A percentile compares a stretch with the other conserved stretches of the same genome.
Conservation (phyloP, 139 green algal genomes). For the Chlamydomonas asymmetrica region DNA sequence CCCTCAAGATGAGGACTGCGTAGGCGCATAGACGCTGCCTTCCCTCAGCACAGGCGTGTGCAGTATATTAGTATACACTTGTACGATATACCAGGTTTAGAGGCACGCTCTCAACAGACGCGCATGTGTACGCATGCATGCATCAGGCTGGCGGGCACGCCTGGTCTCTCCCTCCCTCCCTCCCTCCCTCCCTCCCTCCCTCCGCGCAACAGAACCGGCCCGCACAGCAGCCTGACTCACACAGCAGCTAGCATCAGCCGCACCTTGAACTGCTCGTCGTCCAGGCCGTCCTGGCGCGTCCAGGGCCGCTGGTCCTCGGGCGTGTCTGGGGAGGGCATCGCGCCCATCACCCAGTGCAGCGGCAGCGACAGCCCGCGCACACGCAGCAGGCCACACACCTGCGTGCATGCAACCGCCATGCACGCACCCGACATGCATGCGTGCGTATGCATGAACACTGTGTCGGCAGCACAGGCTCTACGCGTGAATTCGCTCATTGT, state of each 20-base stretch:
- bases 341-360: constrained; percentile 66
- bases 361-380: constrained; percentile 60
- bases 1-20: too few species aligned
- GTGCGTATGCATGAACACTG: not conserved
- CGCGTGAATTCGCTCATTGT: not conserved
- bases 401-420: not conserved
- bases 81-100: not conserved
- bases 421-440: not conserved
- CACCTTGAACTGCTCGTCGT: constrained; percentile 72
- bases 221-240: not conserved
- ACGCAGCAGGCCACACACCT: constrained; percentile 20
- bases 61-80: too few species aligned
- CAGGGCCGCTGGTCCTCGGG: constrained; percentile 66
- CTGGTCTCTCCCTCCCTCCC: not conserved
- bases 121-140: not conserved
- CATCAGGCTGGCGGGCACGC: not conserved
- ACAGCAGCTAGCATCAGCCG: not conserved
- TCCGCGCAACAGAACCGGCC: not conserved
- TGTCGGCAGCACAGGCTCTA: not conserved
- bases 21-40: not conserved
- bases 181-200: not conserved
- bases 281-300: constrained; percentile 62
- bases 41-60: too few species aligned
- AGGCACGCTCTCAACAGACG: not conserved
- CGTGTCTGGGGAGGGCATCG: constrained; percentile 79